phyloP scores from a whole-genome alignment of 176 grass and related monocot species.

The Zoysia pacifica region DNA sequence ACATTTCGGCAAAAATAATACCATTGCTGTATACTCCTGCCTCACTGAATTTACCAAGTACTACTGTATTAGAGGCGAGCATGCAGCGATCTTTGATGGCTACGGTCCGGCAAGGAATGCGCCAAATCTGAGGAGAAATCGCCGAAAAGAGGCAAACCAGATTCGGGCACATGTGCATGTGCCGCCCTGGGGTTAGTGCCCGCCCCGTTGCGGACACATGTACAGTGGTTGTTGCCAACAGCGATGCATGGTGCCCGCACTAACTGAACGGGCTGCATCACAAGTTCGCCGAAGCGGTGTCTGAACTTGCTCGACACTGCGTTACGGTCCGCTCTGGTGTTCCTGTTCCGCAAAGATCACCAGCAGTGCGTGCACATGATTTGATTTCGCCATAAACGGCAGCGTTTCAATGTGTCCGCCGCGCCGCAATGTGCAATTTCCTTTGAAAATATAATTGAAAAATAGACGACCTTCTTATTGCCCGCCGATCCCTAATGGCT shows the following conservation, averaged over 20 bases:
- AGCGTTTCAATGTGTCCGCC: not conserved
- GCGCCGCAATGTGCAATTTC: no score
- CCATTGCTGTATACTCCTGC: no score
- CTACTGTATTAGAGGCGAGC: no score
- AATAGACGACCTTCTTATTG: not conserved
- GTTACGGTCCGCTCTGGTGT: not conserved
- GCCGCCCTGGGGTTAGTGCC: not conserved
- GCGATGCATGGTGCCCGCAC: not conserved
- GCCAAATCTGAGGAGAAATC: conserved; percentile 20
- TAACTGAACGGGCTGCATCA: not conserved
- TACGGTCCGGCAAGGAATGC: not conserved
- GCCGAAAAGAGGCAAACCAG: conserved; percentile 6
- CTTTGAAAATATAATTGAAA: not conserved
- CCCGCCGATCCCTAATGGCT: not conserved
- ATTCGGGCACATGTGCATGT: conserved; percentile 36
- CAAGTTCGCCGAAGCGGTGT: no score
- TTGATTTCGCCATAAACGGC: not conserved
- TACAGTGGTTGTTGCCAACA: not conserved
- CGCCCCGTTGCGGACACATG: conserved; percentile 21
- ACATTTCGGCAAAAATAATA: no score
- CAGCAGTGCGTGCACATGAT: conserved; percentile 27
- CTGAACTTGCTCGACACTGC: not conserved
- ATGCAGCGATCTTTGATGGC: conserved; percentile 25
- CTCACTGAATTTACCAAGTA: no score
- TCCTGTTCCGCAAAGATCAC: conserved; percentile 11